phyloP scores from a whole-genome alignment of 2,329 filamentous ascomycete species.

The Calonectria fujianensis region DNA sequence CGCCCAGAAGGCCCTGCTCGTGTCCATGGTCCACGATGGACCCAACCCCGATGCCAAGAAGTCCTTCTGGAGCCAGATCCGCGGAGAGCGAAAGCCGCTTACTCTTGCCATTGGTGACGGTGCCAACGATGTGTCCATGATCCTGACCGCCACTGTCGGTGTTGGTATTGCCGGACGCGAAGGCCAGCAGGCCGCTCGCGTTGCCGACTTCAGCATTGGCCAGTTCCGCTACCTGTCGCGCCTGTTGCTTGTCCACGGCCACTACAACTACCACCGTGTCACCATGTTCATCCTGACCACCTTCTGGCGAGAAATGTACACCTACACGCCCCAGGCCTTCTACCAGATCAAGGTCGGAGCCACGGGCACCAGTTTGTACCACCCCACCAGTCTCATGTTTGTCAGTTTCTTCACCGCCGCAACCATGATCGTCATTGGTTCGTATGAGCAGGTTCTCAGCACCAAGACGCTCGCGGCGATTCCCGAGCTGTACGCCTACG shows the following conservation, averaged over 20 bases:
- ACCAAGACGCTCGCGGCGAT: conserved; percentile 91
- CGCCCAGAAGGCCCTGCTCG: conserved; percentile 92
- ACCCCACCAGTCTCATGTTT: conserved; percentile 82
- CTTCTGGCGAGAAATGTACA: conserved; percentile 92
- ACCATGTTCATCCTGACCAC: conserved; percentile 93
- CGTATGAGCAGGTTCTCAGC: conserved; percentile 92
- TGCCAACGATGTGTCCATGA: conserved; percentile 97
- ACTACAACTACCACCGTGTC: conserved; percentile 93
- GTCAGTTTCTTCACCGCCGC: conserved; percentile 97
- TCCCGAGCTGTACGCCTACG: conserved; percentile 91
- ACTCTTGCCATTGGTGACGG: conserved; percentile 95
- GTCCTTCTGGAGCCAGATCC: conserved; percentile 56
- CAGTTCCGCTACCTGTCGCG: conserved; percentile 93
- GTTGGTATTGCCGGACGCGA: conserved; percentile 95
- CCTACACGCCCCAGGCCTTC: conserved; percentile 89
- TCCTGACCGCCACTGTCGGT: conserved; percentile 88
- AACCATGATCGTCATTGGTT: conserved; percentile 89
- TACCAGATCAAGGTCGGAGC: conserved; percentile 91
- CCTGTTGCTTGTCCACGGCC: conserved; percentile 87
- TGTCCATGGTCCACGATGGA: conserved; percentile 84
- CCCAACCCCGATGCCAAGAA: conserved; percentile 59
- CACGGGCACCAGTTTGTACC: conserved; percentile 90
- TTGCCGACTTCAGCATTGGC: conserved; percentile 93
- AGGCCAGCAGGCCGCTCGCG: conserved; percentile 90
- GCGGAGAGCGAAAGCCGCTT: conserved; percentile 63